Conservation (phyloP, 192 early-diverging fungal species). For the Endogone sp. region DNA sequence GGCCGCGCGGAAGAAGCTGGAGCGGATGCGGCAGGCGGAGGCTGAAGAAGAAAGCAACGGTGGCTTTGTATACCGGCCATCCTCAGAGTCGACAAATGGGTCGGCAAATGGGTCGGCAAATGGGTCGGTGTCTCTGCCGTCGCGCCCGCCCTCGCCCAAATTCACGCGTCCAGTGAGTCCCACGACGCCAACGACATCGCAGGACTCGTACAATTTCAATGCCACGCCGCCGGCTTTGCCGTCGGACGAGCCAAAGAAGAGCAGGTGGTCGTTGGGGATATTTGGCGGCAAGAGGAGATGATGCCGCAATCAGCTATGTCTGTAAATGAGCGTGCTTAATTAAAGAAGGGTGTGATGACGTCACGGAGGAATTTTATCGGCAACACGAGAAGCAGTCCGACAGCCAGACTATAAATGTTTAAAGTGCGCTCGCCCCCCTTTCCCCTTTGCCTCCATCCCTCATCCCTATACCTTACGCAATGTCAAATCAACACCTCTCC, state of each 20-base stretch:
- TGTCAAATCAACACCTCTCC: background rate
- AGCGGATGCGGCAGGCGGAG: background rate
- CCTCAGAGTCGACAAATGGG: background rate
- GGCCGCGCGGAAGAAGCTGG: slow-evolving; percentile 16
- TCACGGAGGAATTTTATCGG: no score
- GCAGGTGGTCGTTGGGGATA: background rate
- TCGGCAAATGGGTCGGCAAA: background rate
- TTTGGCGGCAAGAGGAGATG: background rate
- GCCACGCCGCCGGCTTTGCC: background rate
- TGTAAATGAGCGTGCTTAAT: no score
- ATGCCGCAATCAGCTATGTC: no score
- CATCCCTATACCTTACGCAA: no score
- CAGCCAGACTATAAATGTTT: no score
- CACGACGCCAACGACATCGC: background rate
- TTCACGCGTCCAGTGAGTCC: background rate
- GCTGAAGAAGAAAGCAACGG: background rate
- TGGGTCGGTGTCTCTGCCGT: background rate
- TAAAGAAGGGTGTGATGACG: no score
- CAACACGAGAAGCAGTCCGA: background rate
- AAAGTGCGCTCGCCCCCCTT: background rate
- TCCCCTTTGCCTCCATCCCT: background rate
- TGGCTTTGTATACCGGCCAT: background rate
- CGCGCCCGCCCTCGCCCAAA: background rate
- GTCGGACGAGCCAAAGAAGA: background rate
- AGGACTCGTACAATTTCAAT: background rate